Evolutionary conservation across 2,329 filamentous ascomycete species (phyloP), one percentile per base, ranked within the genome.

Genomic region (Colletotrichum agaves): DNA sequence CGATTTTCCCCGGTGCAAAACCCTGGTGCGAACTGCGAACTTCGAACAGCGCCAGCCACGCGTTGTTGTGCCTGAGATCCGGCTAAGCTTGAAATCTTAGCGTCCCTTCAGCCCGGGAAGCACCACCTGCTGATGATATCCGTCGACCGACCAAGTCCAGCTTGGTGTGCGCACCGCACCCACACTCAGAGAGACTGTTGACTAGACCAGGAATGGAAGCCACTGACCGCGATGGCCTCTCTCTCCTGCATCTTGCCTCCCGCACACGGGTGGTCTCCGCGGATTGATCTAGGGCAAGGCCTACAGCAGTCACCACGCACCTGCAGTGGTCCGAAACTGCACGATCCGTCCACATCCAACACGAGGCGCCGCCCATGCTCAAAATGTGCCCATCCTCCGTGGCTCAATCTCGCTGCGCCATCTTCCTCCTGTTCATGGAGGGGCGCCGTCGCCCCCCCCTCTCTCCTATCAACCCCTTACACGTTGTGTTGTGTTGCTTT

Each of bases 1-100:
- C 35, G 63, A 37, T 19, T 46, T 10, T 21, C 41, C 41, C 35
- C 47, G 49, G 39, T 44, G 56, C 46, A 60, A 23, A 17, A 60
- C 21, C 49, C 49, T n/a, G 55, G 35, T 49, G 58, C 23, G 12
- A 50, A 41, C 39, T 27, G 23, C 46, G n/a, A 52, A 53, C n/a
- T n/a, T n/a, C n/a, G n/a, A n/a, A n/a, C n/a, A n/a, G n/a, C n/a
- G n/a, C n/a, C n/a, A n/a, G 62, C 56, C 62, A 53, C 56, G 31
- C 27, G 47, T 23, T 44, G 43, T 35, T n/a, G n/a, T n/a, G 50
- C 60, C 60, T 58, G 46, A 35, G 53, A 49, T 53, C 61, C 55
- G 47, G 61, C 61, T 59, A 60, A 64, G 65, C 65, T 68, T 68
- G 61, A 65, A 55, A 49, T 56, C 23, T 53, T 68, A 60, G 65